Percentiles rank a stretch among this genome's conserved stretches.
phyloP scores from a whole-genome alignment of 805 yeast genomes.

The Debaryomyces tyrocola region DNA sequence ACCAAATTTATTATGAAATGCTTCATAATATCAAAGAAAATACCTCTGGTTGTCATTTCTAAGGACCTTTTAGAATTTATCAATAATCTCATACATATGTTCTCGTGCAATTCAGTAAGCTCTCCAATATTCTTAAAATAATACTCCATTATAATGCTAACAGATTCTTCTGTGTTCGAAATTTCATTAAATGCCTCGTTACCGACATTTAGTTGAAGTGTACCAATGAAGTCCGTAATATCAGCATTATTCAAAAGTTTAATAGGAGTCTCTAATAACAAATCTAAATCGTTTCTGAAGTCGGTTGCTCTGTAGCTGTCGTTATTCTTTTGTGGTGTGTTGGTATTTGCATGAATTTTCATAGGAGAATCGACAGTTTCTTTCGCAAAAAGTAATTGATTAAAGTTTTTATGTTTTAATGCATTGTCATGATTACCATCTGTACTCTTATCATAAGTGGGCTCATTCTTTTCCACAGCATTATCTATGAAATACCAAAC shows the following conservation, averaged over 20 bases:
- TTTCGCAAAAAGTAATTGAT: slow-evolving; percentile 16
- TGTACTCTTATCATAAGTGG: background rate
- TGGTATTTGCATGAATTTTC: slow-evolving; percentile 23
- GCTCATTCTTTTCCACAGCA: slow-evolving; percentile 20
- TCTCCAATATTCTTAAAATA: slow-evolving; percentile 5
- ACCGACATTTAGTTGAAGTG: slow-evolving; percentile 9
- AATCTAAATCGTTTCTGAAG: slow-evolving; percentile 28
- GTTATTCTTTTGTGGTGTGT: slow-evolving; percentile 9
- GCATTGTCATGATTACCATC: background rate
- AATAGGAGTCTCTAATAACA: slow-evolving; percentile 12
- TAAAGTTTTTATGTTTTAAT: slow-evolving; percentile 4
- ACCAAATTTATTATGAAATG: slow-evolving; percentile 4
- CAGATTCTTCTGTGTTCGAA: background rate
- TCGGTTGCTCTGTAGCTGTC: slow-evolving; percentile 19
- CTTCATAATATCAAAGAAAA: slow-evolving; percentile 8
- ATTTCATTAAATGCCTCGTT: slow-evolving; percentile 1
- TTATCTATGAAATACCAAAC: slow-evolving; percentile 37
- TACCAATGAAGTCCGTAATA: slow-evolving; percentile 12
- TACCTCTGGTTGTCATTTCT: slow-evolving; percentile 1
- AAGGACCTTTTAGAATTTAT: slow-evolving; percentile 8
- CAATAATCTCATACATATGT: slow-evolving; percentile 8
- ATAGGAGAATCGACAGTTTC: slow-evolving; percentile 37
- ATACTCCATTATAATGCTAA: slow-evolving; percentile 8
- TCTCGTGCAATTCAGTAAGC: slow-evolving; percentile 3
- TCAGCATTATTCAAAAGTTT: slow-evolving; percentile 13